Conservation (phyloP, 306 rosid species). For the Ammopiptanthus mongolicus region DNA sequence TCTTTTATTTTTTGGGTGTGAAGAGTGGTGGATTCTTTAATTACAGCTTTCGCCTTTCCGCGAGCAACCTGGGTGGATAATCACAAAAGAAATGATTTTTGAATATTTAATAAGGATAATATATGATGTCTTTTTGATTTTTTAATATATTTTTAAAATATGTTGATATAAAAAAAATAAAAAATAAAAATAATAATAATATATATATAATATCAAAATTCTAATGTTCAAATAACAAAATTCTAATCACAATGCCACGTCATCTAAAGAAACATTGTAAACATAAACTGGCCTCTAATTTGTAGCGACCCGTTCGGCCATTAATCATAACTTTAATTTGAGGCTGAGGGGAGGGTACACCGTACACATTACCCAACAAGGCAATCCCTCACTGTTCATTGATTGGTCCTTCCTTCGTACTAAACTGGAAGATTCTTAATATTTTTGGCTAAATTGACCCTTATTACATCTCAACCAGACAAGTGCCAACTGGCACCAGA, state of each 20-base stretch:
- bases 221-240: no score
- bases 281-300: not conserved
- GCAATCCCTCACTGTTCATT: not conserved
- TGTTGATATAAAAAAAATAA: no score
- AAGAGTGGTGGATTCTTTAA: not conserved
- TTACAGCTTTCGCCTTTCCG: not conserved
- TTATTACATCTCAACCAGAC: conserved; percentile 18
- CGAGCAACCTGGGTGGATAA: not conserved
- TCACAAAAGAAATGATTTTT: no score
- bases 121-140: no score
- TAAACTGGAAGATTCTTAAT: not conserved
- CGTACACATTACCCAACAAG: not conserved
- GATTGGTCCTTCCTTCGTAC: not conserved
- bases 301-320: not conserved
- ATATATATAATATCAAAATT: no score
- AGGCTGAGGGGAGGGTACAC: not conserved
- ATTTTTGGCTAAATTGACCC: not conserved
- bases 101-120: no score
- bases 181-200: no score
- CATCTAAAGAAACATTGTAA: not conserved
- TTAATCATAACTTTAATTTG: not conserved
- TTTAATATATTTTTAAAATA: no score
- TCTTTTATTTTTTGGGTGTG: no score
- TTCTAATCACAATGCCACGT: not conserved
- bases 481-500: conserved; percentile 44